phyloP scores from a whole-genome alignment of 805 yeast species.

The Candida qinlingensis region DNA sequence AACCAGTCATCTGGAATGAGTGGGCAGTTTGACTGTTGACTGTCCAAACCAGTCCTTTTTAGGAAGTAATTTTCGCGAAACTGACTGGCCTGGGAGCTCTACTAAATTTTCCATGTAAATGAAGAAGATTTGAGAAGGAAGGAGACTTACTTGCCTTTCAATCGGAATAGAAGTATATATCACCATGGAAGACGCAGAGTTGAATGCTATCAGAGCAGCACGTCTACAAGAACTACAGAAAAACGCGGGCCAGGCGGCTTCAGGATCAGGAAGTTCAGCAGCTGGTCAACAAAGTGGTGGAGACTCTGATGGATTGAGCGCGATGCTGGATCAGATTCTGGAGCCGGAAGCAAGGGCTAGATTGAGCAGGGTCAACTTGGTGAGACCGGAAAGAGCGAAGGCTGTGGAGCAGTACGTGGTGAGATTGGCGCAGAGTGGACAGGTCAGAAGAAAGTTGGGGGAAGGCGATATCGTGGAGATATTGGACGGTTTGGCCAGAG shows the following conservation, averaged over 20 bases:
- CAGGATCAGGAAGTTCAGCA: constrained; percentile 11
- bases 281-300: neutral
- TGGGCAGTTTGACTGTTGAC: too few species aligned
- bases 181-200: constrained; percentile 78
- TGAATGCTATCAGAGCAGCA: constrained; percentile 90
- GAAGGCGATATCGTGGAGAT: constrained; percentile 82
- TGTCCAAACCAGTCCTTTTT: too few species aligned
- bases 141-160: too few species aligned
- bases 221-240: constrained; percentile 78
- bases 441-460: constrained; percentile 62
- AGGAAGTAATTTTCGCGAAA: too few species aligned
- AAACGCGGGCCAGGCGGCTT: constrained; percentile 34
- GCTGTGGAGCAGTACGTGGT: constrained; percentile 80
- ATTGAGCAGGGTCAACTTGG: constrained; percentile 78
- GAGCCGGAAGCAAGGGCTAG: constrained; percentile 86
- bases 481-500: constrained; percentile 75
- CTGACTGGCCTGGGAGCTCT: too few species aligned
- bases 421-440: constrained; percentile 71
- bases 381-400: constrained; percentile 84
- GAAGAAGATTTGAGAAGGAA: too few species aligned
- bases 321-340: constrained; percentile 58
- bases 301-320: constrained; percentile 11
- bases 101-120: too few species aligned
- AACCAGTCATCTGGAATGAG: too few species aligned
- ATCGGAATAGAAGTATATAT: too few species aligned